Conservation (phyloP, 352 stramenopile species). For the Globisporangium heterothallicum region DNA sequence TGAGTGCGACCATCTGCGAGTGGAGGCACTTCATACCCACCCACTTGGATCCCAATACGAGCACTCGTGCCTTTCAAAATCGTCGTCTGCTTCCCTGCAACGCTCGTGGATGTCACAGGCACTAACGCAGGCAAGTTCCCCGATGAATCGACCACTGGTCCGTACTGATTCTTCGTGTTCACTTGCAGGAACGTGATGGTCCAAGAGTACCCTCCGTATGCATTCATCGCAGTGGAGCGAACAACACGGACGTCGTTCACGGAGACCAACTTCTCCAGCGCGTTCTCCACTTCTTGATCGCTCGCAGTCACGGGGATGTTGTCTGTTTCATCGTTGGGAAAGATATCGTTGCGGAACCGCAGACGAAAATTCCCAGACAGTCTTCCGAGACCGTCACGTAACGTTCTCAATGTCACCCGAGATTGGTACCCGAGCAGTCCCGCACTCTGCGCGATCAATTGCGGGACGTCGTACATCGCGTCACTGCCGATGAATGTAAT, state of each 20-base stretch:
- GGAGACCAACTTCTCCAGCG: constrained; percentile 65
- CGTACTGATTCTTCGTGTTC: constrained; percentile 73
- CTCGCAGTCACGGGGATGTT: constrained; percentile 59
- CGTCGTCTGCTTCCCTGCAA: constrained; percentile 19
- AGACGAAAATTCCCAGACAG: constrained; percentile 69
- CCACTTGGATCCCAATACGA: constrained; percentile 40
- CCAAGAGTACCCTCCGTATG: constrained; percentile 78
- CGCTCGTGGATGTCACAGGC: constrained; percentile 26
- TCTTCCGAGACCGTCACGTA: constrained; percentile 53
- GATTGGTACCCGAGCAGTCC: constrained; percentile 58
- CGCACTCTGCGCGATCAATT: constrained; percentile 43
- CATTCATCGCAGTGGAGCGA: constrained; percentile 63
- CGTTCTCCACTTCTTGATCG: constrained; percentile 44
- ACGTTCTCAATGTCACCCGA: constrained; percentile 35
- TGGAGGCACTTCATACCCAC: constrained; percentile 37
- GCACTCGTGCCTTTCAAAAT: constrained; percentile 56
- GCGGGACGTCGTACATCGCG: constrained; percentile 51
- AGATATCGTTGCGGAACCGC: constrained; percentile 62
- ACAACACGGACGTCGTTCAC: constrained; percentile 60
- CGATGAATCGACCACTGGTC: constrained; percentile 54
- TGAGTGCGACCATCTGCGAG: constrained; percentile 29
- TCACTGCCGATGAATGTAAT: constrained; percentile 73
- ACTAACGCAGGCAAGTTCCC: constrained; percentile 64
- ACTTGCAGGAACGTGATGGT: constrained; percentile 77
- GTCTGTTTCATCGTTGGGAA: constrained; percentile 65